Conservation (phyloP, 2,329 filamentous ascomycete genomes). For the Sarocladium oryzae region DNA sequence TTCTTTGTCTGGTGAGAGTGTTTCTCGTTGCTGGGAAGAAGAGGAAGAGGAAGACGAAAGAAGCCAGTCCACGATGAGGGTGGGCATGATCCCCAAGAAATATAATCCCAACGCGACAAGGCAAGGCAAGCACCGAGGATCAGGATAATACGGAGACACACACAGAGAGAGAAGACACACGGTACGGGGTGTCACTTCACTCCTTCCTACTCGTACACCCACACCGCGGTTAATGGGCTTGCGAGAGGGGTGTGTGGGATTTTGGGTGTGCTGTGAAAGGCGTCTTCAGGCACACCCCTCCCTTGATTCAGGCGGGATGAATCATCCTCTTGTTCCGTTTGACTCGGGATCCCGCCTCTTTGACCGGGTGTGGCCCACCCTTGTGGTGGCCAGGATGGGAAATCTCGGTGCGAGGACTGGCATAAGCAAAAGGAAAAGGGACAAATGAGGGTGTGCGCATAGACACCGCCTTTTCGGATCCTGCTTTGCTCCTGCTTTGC, state of each 20-base stretch:
- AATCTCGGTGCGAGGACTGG: no score
- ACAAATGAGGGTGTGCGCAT: not conserved
- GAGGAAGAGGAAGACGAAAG: no score
- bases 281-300: not conserved
- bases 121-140: constrained; percentile 6
- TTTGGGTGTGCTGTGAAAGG: no score
- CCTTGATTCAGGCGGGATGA: constrained; percentile 1
- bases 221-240: no score
- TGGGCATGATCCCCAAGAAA: not conserved
- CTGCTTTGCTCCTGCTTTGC: not conserved
- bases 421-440: not conserved
- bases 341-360: not conserved
- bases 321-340: not conserved
- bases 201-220: no score
- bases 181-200: not conserved
- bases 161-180: no score
- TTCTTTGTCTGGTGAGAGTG: no score
- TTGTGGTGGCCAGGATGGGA: no score
- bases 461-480: constrained; percentile 9
- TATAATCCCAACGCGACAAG: constrained; percentile 2
- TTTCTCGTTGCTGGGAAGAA: no score
- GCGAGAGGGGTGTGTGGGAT: no score
- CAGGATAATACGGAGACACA: no score
- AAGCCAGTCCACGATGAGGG: not conserved
- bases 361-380: not conserved